Evolutionary conservation across 805 yeast genomes (phyloP).

Genomic region (Saturnispora besseyi): DNA sequence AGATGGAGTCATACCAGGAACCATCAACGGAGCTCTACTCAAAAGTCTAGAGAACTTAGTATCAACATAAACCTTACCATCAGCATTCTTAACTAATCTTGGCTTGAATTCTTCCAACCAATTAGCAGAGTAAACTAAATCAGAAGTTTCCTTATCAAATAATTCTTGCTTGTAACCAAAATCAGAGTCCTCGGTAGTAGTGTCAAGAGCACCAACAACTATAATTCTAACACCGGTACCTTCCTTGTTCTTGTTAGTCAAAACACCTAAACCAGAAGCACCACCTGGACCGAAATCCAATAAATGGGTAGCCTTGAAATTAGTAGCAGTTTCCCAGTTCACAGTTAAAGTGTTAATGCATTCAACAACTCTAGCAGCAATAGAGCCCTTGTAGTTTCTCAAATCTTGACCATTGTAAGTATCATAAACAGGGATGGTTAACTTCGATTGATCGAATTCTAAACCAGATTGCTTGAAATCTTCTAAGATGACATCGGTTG

Average conservation of each 20-base stretch:
- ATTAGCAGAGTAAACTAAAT: constrained; percentile 75
- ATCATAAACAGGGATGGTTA: constrained; percentile 84
- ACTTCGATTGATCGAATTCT: constrained; percentile 42
- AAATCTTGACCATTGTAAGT: constrained; percentile 80
- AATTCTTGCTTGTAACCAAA: constrained; percentile 94
- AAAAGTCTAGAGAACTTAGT: constrained; percentile 88
- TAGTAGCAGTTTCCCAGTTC: constrained; percentile 88
- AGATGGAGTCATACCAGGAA: constrained; percentile 99
- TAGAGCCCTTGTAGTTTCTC: constrained; percentile 42
- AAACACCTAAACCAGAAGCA: constrained; percentile 88
- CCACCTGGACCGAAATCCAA: constrained; percentile 99
- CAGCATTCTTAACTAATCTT: constrained; percentile 62
- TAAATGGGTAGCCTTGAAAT: constrained; percentile 75
- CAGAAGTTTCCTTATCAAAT: constrained; percentile 56
- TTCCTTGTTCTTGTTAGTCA: constrained; percentile 95
- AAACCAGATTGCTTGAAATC: constrained; percentile 58
- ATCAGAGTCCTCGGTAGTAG: constrained; percentile 61
- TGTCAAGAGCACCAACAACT: constrained; percentile 85
- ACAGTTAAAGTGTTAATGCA: constrained; percentile 87
- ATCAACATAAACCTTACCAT: constrained; percentile 75
- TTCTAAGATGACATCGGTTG: constrained; percentile 53
- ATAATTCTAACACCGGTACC: constrained; percentile 96
- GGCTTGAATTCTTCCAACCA: constrained; percentile 91
- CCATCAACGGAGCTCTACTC: constrained; percentile 93
- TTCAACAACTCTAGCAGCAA: constrained; percentile 62